phyloP scores from a whole-genome alignment of 2,329 filamentous ascomycete species.

The Ophiostoma sp. region DNA sequence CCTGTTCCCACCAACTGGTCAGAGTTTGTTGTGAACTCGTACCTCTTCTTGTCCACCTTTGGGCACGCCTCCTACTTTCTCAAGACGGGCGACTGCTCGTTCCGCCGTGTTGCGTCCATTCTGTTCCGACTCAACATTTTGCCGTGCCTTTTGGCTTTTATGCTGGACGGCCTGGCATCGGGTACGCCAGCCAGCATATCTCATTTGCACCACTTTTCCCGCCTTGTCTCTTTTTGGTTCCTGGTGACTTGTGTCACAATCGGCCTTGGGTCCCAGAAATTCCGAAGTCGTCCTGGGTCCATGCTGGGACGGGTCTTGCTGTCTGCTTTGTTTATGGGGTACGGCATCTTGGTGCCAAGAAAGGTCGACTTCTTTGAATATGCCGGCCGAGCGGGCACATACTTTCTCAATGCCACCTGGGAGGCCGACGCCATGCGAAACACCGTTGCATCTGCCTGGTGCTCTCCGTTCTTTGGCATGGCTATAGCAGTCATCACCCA shows the following conservation, averaged over 20 bases:
- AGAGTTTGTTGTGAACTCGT: slow-evolving; percentile 50
- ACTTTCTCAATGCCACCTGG: slow-evolving; percentile 12
- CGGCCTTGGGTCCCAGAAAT: slow-evolving; percentile 38
- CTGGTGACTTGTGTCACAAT: slow-evolving; percentile 52
- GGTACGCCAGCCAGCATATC: slow-evolving; percentile 52
- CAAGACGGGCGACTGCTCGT: slow-evolving; percentile 51
- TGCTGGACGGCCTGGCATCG: slow-evolving; percentile 38
- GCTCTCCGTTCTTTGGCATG: slow-evolving; percentile 25
- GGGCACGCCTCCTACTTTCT: slow-evolving; percentile 58
- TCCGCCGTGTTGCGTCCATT: slow-evolving; percentile 47
- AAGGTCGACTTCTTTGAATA: slow-evolving; percentile 20
- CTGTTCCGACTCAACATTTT: slow-evolving; percentile 55
- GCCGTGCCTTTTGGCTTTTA: slow-evolving; percentile 47
- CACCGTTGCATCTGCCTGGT: slow-evolving; percentile 18
- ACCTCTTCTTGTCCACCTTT: slow-evolving; percentile 59
- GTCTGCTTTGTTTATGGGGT: slow-evolving; percentile 18
- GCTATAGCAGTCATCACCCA: slow-evolving; percentile 19
- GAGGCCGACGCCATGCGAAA: slow-evolving; percentile 16
- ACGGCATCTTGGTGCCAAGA: slow-evolving; percentile 4
- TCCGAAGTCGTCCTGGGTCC: slow-evolving; percentile 36
- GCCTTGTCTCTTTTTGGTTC: slow-evolving; percentile 59
- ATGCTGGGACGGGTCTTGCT: slow-evolving; percentile 11
- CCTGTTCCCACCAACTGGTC: slow-evolving; percentile 52
- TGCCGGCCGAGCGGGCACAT: background rate
- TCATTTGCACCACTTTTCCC: slow-evolving; percentile 45